Base-by-base conservation (phyloP, 208 protist genomes). In the Tritrichomonas foetus region DNA sequence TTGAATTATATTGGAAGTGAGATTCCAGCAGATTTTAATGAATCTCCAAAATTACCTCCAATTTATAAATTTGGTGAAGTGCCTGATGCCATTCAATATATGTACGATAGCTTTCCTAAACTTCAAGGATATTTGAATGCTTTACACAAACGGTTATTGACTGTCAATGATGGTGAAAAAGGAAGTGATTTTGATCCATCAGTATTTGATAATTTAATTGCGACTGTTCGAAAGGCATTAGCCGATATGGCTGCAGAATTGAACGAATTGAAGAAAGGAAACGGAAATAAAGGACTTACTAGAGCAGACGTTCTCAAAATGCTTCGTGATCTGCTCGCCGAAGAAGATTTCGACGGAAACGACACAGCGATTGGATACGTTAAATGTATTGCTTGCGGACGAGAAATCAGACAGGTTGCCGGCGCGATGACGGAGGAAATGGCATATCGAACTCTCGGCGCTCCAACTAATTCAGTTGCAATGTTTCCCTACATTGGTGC, bases 311-410 rank as follows among this genome's bases (percentile, higher is more conserved):
- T 84, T n/a, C 49, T 53, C 8, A n/a, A 84, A 39, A 53, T 61
- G 16, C 5, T 61, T 61, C 53, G 53, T 84, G 2, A 84, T 84
- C 9, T 39, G 8, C 13, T 39, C 5, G 5, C 36, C 44, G 33
- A 78, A 14, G 74, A 8, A 84, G 44, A 44, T 33, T 84, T 22
- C 16, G 53, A 49, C 16, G 11, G 16, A 22, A 16, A 61, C 5
- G 53, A 3, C 49, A 47, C 74, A n/a, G 9, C 74, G 13, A n/a
- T 84, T 53, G 74, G 74, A 25, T 11, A 11, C 14, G 74, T 84
- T 1, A 84, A 84, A 53, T 84, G 74, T 53, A 84, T 84, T 25
- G 74, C 74, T 49, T 84, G 74, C 44, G 41, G 74, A 49, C 49
- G 74, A 84, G 74, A 84, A 53, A 44, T 84, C 9, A 49, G 8